Base-by-base conservation (phyloP, 352 stramenopile genomes). In the Plasmopara muralis region DNA sequence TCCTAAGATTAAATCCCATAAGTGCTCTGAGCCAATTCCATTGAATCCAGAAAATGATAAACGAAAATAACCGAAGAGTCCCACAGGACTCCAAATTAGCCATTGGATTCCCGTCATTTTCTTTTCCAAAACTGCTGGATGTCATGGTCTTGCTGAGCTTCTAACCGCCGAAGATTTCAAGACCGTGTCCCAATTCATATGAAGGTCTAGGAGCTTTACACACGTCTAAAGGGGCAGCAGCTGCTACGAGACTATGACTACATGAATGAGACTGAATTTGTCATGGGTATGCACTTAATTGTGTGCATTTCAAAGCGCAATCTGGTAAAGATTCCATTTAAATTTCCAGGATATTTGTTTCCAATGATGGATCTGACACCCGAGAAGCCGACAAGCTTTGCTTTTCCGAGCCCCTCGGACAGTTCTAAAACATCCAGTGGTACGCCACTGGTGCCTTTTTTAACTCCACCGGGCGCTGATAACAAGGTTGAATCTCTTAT, bases 261-360 rank as follows among this genome's bases (percentile, higher is more conserved):
- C 10, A 58, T 90, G 53, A 70, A 64, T 39, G 66, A 73, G 51
- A 72, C 65, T 20, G 74, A 86, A 54, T 90, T 90, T 49, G 52
- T 75, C 41, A 69, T 83, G 47, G 73, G 58, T 33, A 90, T 90
- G 80, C 80, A 90, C 60, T 62, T 88, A 14, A 87, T 90, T 44
- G 71, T 88, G 60, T 90, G 80, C 52, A 74, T 78, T 47, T 86
- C 80, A 20, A 87, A 87, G 55, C 77, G 80, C 30, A 76, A 63
- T 40, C 60, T 88, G n/a, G 53, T 58, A 0, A 59, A 57, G 30
- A 59, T 90, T 35, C 77, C 80, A 6, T 25, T 55, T 10, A 57
- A 48, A 4, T 84, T 88, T 38, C 75, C 75, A 10, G 68, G 37
- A 6, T 83, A 85, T 18, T 47, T 88, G 33, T 90, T 90, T 56